Percentiles rank a stretch among this genome's conserved stretches.
phyloP scores from a whole-genome alignment of 345 rosid species.

The Lagerstroemia speciosa region DNA sequence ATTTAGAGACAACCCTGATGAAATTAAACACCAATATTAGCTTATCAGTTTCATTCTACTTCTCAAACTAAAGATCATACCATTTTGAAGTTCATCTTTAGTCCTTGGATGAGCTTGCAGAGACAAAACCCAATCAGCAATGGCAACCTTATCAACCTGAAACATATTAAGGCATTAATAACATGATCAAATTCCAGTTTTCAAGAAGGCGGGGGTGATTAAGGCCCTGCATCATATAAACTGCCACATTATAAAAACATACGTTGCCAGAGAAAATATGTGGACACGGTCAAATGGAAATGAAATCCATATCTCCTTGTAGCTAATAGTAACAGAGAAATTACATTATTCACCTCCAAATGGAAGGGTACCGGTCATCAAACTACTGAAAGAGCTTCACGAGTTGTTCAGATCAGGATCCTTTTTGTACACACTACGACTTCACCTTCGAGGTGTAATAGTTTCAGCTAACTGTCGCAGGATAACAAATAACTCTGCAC shows the following conservation, averaged over 20 bases:
- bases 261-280: background rate
- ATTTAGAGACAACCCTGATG: background rate
- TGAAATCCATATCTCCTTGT: no score
- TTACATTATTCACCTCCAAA: background rate
- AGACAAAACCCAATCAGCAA: conserved; percentile 71
- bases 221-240: background rate
- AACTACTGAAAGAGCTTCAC: background rate
- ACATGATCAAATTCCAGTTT: background rate
- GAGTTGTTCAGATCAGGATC: no score
- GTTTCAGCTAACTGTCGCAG: background rate
- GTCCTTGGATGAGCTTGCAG: conserved; percentile 53
- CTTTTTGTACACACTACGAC: no score
- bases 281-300: background rate
- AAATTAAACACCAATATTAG: background rate
- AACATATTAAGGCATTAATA: background rate
- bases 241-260: background rate
- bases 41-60: background rate
- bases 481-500: no score
- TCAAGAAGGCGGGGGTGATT: no score
- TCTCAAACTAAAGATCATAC: conserved; percentile 21
- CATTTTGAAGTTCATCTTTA: conserved; percentile 33
- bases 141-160: conserved; percentile 40
- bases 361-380: background rate
- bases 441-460: background rate
- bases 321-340: no score